phyloP scores from a whole-genome alignment of 2,329 filamentous ascomycete species.

The Phialophora expanda region DNA sequence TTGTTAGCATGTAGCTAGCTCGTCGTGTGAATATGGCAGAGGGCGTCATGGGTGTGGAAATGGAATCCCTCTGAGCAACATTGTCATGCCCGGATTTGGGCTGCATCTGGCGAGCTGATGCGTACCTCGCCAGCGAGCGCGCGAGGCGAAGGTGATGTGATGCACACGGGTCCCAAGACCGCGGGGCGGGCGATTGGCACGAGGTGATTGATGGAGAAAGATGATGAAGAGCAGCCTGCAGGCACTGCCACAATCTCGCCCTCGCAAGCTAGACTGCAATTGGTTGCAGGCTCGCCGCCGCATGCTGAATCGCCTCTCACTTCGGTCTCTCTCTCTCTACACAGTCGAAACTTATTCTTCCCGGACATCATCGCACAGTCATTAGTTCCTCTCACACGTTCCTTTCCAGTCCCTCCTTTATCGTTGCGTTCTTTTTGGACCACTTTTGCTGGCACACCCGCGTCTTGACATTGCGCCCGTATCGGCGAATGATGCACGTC shows the following conservation, averaged over 20 bases:
- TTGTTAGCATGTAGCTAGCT: no score
- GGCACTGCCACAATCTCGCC: conserved; percentile 27
- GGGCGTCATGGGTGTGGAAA: no score
- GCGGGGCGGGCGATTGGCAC: neutral
- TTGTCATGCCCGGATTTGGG: neutral
- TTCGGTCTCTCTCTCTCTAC: conserved; percentile 4
- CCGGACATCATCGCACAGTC: conserved; percentile 19
- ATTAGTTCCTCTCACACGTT: conserved; percentile 1
- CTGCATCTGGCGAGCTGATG: conserved; percentile 7
- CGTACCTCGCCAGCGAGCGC: neutral
- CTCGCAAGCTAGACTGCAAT: conserved; percentile 3
- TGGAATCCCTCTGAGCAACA: no score
- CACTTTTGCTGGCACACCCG: neutral
- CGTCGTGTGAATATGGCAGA: no score
- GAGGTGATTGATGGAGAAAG: conserved; percentile 11
- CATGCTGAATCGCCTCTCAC: conserved; percentile 1
- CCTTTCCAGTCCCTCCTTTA: conserved; percentile 10
- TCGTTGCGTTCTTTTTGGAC: neutral
- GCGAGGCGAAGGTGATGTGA: no score
- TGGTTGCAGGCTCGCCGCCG: conserved; percentile 9
- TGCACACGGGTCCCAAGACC: neutral
- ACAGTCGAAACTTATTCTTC: conserved; percentile 18
- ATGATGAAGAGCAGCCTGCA: conserved; percentile 14
- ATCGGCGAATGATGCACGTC: conserved; percentile 12
- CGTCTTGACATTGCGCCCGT: neutral